These are phyloP conservation scores for Ormosia emarginata DNA, from an alignment of 306 rosid genomes.

Conservation along the genomic window DNA sequence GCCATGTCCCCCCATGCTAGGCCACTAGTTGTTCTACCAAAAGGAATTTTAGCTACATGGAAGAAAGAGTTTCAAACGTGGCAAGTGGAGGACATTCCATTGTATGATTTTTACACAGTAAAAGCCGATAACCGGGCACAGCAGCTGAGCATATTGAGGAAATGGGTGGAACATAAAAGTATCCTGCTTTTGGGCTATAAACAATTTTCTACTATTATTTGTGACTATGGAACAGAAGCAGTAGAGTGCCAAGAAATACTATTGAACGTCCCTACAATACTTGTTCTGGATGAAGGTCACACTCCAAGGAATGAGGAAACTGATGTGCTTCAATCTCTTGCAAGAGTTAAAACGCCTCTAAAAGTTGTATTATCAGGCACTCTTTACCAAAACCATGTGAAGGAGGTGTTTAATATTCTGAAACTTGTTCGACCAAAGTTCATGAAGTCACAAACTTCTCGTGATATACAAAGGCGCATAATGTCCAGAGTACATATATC, in stretches of 20 bases:
- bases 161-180: constrained; percentile 61
- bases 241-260: not conserved
- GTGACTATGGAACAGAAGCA: constrained; percentile 35
- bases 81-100: constrained; percentile 72
- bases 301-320: constrained; percentile 64
- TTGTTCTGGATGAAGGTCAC: constrained; percentile 71
- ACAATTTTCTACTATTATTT: constrained; percentile 60
- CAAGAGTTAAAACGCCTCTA: constrained; percentile 33
- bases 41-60: constrained; percentile 71
- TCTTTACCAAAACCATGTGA: constrained; percentile 67
- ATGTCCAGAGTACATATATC: constrained; percentile 57
- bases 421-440: constrained; percentile 68
- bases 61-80: constrained; percentile 61
- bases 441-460: constrained; percentile 42
- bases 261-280: constrained; percentile 53
- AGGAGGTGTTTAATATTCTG: constrained; percentile 66
- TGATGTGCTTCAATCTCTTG: not conserved
- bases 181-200: constrained; percentile 68
- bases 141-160: constrained; percentile 52
- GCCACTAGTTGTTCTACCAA: constrained; percentile 69
- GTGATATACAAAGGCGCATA: constrained; percentile 56
- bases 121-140: constrained; percentile 57
- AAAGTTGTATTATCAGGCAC: constrained; percentile 79
- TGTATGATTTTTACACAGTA: constrained; percentile 49
- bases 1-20: constrained; percentile 63